Base-by-base conservation (phyloP, 805 yeast genomes). In the Cyberlindnera maclurae region DNA sequence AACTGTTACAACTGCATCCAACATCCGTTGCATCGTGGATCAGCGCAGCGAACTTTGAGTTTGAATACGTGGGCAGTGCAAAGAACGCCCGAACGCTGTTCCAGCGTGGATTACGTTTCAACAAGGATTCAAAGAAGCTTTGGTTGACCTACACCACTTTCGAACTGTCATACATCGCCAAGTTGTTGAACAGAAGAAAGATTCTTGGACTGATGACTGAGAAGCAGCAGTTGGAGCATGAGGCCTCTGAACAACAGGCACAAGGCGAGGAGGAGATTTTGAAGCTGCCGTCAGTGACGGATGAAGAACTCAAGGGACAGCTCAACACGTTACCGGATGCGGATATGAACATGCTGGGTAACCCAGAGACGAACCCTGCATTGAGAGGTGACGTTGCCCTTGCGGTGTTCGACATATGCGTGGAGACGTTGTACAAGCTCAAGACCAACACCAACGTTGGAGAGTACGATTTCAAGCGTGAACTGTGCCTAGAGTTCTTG, bases 41-140 rank as follows among this genome's bases (percentile, higher is more conserved):
- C 31, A 75, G 86, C 52, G 97, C 96, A 17, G 96, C 97, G 24
- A 85, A 85, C 56, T 87, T 86, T 62, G 97, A 93, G 63, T 81
- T 85, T 52, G 96, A 90, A 50, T 75, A 74, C 22, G 87, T 93
- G 60, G 84, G 90, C 30, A 83, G 88, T 51, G 85, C 95, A 33
- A 79, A 82, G 55, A 89, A 95, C 33, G 89, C 97, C 16, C 74
- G 99, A 59, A 76, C 77, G 9, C 70, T 93, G 18, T 78, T 88
- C 59, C 96, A 89, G 60, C 76, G 83, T 48, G 95, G 82, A 26
- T 67, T 93, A 30, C 71, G 95, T 58, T 83, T 93, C 59, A 90
- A 90, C 55, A 72, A 82, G 3, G 89, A 84, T 36, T 73, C 80
- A 8, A 59, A 68, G 13, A 73, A 71, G 40, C 68, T 93, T 43